Evolutionary conservation across 2,329 filamentous ascomycete genomes (phyloP), one percentile per base, ranked within the genome.

Genomic region (Fusarium staphyleae): DNA sequence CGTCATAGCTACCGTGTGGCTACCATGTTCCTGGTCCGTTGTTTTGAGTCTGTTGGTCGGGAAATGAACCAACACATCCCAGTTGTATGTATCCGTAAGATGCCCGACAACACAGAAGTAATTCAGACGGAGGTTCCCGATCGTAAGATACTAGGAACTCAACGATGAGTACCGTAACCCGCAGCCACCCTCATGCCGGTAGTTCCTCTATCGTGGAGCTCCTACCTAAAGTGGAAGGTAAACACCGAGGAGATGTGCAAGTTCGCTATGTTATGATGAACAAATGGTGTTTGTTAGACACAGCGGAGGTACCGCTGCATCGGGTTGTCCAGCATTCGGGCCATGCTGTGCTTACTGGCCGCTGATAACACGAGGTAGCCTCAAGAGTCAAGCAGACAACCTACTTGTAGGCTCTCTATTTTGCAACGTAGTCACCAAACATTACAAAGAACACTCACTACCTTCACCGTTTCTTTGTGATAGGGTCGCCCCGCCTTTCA

Each of bases 401-500:
- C 7, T 3, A 10, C 16, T 26, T n/a, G 7, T 30, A 3, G 8
- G 8, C 7, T 24, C 7, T 28, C 12, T 39, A 13, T n/a, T 16
- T 24, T 43, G 16, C 13, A 28, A 22, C 12, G 15, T 41, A 32
- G 15, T 24, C 30, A 11, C 18, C 10, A 35, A 30, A n/a, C 19
- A 16, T 32, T 52, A 35, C 19, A 28, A 52, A 49, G 40, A 53
- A 54, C 53, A 61, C 44, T 48, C 53, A 61, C 44, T 48, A 51
- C 52, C 64, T 57, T 62, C 55, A 66, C 57, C 60, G 51, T 61
- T 39, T 52, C 47, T 66, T 62, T 35, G 32, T 46, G 22, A 35
- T 41, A 40, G 41, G 47, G 47, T 55, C 44, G 51, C 41, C 30
- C 28, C 26, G 47, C 26, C 40, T 47, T 49, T 33, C 34, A 45